Base-by-base conservation (phyloP, 257 asterid species). In the Solanum etuberosum region DNA sequence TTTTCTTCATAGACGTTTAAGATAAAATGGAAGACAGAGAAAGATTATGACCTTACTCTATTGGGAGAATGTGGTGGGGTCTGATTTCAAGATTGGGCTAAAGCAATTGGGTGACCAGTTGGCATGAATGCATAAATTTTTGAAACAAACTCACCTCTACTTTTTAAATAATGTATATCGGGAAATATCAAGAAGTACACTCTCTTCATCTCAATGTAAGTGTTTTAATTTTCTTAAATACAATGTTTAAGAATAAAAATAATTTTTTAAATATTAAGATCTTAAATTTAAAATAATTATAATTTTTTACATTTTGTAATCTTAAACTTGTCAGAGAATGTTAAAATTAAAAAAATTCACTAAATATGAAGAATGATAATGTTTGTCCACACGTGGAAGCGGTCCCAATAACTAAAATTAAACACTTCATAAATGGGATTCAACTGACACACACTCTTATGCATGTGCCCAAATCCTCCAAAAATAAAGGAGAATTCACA, bases 301-400 rank as follows among this genome's bases (percentile, higher is more conserved):
- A 40, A 40, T 40, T 9, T 40, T 51, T 51, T 51, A 6, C 23
- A 0, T 51, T 3, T 54, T 6, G 6, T 54, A 7, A 54, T 54
- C 10, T 54, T 54, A 54, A 54, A 18, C 1, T 54, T 43, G 4
- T 0, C 12, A 3, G 5, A 4, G 16, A 43, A 11, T 43, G 2
- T 11, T 43, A 3, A 2, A 40, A 40, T 9, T 10, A 2, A 40
- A 10, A 40, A 38, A 40, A 9, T 11, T 2, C 1, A 7, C 43
- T 38, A 2, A 40, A 40, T 40, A 40, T 3, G 13, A n/a, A 74
- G 7, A 76, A 78, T 1, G 87, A 89, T 38, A 15, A 85, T 74
- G 86, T 83, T 18, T 15, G 1, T 67, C 84, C 87, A 87, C 85
- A 90, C 88, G 90, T 91, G 88, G 86, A 83, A 82, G 87, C 86